Percentiles rank a stretch among this genome's conserved stretches.
Conservation (phyloP, 169 alveolate species). For the Eimeria tenella region DNA sequence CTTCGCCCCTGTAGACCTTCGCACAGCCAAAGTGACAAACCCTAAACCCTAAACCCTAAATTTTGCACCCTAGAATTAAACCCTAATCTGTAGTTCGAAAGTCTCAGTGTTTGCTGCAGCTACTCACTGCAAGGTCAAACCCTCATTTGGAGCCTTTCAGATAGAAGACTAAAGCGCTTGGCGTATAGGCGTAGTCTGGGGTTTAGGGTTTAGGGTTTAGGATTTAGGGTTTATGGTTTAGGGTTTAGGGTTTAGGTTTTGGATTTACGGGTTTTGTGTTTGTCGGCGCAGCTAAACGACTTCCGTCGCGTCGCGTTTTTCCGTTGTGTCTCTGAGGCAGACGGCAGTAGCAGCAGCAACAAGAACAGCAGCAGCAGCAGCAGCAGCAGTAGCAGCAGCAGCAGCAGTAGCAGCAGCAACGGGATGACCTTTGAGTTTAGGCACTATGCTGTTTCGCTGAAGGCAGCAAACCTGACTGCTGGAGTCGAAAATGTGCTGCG, state of each 20-base stretch:
- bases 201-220: neutral
- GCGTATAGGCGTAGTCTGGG: too few species aligned
- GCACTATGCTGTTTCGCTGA: slow-evolving; percentile 13
- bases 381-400: neutral
- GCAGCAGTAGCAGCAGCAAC: neutral
- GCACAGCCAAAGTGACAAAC: slow-evolving; percentile 10
- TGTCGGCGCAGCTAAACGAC: slow-evolving; percentile 73
- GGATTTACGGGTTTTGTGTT: neutral
- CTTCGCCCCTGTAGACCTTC: slow-evolving; percentile 81
- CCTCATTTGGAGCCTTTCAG: too few species aligned
- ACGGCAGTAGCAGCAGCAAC: slow-evolving; percentile 5
- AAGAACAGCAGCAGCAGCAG: neutral
- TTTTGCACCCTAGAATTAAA: neutral
- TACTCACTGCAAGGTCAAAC: too few species aligned
- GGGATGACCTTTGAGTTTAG: neutral
- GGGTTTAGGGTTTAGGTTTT: neutral
- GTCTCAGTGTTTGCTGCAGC: too few species aligned
- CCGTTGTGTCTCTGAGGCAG: slow-evolving; percentile 11
- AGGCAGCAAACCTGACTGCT: slow-evolving; percentile 9
- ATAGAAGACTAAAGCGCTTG: too few species aligned
- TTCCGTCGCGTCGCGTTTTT: slow-evolving; percentile 82
- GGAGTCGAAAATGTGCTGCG: slow-evolving; percentile 8
- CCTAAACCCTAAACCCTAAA: neutral
- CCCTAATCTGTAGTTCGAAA: neutral
- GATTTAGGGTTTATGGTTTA: neutral